phyloP scores from a whole-genome alignment of 306 rosid species.

The Ammopiptanthus mongolicus region DNA sequence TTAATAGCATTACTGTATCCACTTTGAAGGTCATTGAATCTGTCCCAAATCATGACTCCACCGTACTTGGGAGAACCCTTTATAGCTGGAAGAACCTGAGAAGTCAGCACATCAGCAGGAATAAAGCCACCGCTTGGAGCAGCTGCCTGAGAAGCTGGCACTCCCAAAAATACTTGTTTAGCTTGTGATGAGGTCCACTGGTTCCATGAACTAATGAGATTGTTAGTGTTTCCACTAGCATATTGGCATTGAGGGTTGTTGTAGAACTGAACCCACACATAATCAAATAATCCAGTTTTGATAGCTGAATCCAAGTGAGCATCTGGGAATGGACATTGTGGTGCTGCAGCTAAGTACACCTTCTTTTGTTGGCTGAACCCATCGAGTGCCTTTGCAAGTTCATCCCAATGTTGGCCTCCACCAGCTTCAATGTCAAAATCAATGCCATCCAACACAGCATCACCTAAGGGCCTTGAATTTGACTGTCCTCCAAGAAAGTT shows the following conservation, averaged over 20 bases:
- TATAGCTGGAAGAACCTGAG: slow-evolving; percentile 52
- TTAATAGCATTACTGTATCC: slow-evolving; percentile 26
- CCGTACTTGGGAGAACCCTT: slow-evolving; percentile 45
- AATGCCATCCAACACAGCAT: slow-evolving; percentile 48
- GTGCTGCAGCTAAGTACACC: slow-evolving; percentile 48
- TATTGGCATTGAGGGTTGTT: slow-evolving; percentile 57
- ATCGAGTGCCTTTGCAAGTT: slow-evolving; percentile 33
- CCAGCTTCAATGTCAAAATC: slow-evolving; percentile 60
- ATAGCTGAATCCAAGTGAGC: slow-evolving; percentile 35
- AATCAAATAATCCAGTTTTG: slow-evolving; percentile 48
- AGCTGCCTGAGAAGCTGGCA: slow-evolving; percentile 55
- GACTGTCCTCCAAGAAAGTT: slow-evolving; percentile 48
- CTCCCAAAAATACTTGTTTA: slow-evolving; percentile 49
- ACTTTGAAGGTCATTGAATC: slow-evolving; percentile 12
- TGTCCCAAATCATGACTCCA: slow-evolving; percentile 67
- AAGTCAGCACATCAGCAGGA: slow-evolving; percentile 37
- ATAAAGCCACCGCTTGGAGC: slow-evolving; percentile 52
- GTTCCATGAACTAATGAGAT: slow-evolving; percentile 45
- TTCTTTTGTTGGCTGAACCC: slow-evolving; percentile 13
- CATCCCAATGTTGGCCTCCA: slow-evolving; percentile 25
- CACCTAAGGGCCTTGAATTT: slow-evolving; percentile 37
- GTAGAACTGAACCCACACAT: slow-evolving; percentile 74
- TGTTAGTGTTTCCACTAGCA: slow-evolving; percentile 21
- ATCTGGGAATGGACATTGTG: slow-evolving; percentile 58
- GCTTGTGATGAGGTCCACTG: slow-evolving; percentile 48